phyloP scores from a whole-genome alignment of 2,329 filamentous ascomycete species.

The Fusarium papillatum region DNA sequence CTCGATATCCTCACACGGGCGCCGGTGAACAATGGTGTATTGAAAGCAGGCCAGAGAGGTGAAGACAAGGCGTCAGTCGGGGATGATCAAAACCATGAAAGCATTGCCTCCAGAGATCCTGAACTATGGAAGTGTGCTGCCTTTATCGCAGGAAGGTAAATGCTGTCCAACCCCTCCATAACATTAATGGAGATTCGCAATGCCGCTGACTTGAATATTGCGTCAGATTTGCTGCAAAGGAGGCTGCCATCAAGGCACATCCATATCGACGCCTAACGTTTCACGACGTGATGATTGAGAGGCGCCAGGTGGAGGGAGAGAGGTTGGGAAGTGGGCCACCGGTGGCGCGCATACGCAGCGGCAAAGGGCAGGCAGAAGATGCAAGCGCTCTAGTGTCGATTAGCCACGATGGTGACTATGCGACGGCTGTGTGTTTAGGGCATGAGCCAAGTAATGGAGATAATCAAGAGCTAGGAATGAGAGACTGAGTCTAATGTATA shows the following conservation, averaged over 20 bases:
- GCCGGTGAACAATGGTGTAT: background rate
- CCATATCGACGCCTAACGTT: constrained; percentile 70
- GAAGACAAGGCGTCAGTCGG: background rate
- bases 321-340: constrained; percentile 57
- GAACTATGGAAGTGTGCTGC: constrained; percentile 51
- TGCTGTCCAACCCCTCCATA: background rate
- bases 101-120: constrained; percentile 24
- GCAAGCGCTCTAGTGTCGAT: constrained; percentile 81
- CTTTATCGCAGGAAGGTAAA: constrained; percentile 53
- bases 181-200: background rate
- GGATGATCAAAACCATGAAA: background rate
- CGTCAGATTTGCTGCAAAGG: constrained; percentile 77
- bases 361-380: constrained; percentile 46
- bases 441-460: constrained; percentile 34
- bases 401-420: constrained; percentile 89
- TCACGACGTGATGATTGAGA: constrained; percentile 69
- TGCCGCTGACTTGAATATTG: constrained; percentile 11
- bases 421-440: constrained; percentile 77
- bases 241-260: constrained; percentile 81
- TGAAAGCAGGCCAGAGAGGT: background rate
- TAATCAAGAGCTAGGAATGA: background rate
- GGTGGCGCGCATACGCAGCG: constrained; percentile 56
- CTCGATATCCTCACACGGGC: constrained; percentile 25
- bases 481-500: background rate
- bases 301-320: constrained; percentile 37